Base-by-base conservation (phyloP, 257 asterid species). In the Penstemon newberryi region DNA sequence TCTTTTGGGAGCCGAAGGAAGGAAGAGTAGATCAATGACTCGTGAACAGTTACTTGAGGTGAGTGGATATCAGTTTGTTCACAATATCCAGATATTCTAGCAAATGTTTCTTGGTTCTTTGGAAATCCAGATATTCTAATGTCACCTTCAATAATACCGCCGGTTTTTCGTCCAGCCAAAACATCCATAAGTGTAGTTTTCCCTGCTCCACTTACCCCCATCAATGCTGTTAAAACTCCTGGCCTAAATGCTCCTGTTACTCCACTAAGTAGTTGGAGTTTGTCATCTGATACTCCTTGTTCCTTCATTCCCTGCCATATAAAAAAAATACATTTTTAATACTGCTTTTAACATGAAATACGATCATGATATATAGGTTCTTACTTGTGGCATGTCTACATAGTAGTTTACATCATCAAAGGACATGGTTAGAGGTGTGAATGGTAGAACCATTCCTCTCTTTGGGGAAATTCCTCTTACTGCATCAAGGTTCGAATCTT, bases 151-250 rank as follows among this genome's bases (percentile, higher is more conserved):
- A 79, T 51, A 33, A 7, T 41, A 15, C 84, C 84, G 5, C 73
- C 54, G 41, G 78, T 75, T 72, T 79, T 79, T 76, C 84, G 72
- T 44, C 84, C 84, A 68, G 81, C 54, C 15, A 79, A 81, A 75
- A 79, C 81, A 60, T 79, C 84, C 42, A 79, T 74, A 46, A 79
- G 81, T 33, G 84, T 79, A 11, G 81, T 79, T 64, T 79, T 79
- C 47, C 83, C 84, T 63, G 84, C 81, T 59, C 84, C 84, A 60
- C 84, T 79, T 36, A 79, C 84, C 36, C 84, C 84, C 81, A 79
- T 75, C 36, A 79, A 69, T 51, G 84, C 84, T 4, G 81, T 72
- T 11, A 79, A 73, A 64, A 79, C 47, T 9, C 84, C 81, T 3
- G 81, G 81, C 47, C 70, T 72, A 60, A 79, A 60, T 57, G 78